Conservation (phyloP, 192 early-diverging fungal species). For the Kappamyces sp. region DNA sequence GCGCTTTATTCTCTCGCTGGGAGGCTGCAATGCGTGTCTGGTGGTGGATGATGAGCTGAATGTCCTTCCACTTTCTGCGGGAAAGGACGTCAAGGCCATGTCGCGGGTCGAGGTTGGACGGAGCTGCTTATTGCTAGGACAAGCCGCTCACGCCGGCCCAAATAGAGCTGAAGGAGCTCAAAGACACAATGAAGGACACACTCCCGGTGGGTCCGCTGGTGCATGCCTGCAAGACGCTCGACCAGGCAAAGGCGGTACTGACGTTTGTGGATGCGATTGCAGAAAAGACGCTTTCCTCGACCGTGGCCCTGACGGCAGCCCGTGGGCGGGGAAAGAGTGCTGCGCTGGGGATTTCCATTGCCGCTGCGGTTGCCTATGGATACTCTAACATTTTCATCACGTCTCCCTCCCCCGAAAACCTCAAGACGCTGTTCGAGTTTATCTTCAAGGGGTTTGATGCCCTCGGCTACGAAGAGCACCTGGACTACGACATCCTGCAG, state of each 20-base stretch:
- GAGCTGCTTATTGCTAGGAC: conserved; percentile 11
- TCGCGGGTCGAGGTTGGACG: conserved; percentile 38
- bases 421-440: conserved; percentile 98
- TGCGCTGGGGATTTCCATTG: conserved; percentile 87
- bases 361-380: conserved; percentile 93
- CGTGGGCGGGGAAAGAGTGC: conserved; percentile 98
- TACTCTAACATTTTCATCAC: conserved; percentile 99
- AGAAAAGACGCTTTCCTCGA: conserved; percentile 86
- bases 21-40: conserved; percentile 77
- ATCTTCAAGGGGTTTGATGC: conserved; percentile 97
- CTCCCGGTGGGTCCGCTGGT: conserved; percentile 87
- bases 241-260: conserved; percentile 94
- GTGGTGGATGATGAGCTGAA: conserved; percentile 98
- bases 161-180: conserved; percentile 71
- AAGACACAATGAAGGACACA: conserved; percentile 82
- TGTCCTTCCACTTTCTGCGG: conserved; percentile 87
- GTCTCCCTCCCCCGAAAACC: conserved; percentile 93
- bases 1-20: conserved; percentile 91
- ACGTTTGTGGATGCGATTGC: conserved; percentile 95
- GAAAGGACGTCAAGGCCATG: conserved; percentile 88
- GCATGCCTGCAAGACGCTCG: conserved; percentile 70
- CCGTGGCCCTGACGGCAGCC: conserved; percentile 87
- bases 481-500: conserved; percentile 99
- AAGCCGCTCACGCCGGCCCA: conserved; percentile 29
- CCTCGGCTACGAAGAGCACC: conserved; percentile 95